Conservation (phyloP, 2,329 filamentous ascomycete species). For the Colletotrichum orchidophilum region DNA sequence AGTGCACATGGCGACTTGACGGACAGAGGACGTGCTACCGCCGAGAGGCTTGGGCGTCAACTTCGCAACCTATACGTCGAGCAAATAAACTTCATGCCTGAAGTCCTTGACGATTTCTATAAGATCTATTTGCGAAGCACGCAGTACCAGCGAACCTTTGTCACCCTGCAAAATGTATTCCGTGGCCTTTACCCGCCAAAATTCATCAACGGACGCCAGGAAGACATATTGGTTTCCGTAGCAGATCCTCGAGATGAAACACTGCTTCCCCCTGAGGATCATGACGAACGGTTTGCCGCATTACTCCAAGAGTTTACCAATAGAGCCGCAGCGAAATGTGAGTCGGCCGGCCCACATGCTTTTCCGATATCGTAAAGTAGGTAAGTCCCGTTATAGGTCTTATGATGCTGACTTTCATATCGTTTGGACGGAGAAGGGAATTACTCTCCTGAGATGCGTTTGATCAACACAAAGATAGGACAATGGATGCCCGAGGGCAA, state of each 20-base stretch:
- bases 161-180: neutral
- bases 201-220: neutral
- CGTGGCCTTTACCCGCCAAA: neutral
- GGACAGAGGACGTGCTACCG: neutral
- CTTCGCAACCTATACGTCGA: neutral
- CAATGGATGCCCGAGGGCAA: neutral
- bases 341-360: neutral
- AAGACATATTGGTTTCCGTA: neutral
- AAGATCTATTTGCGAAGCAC: neutral
- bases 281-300: neutral
- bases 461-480: neutral
- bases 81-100: neutral
- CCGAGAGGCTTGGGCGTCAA: neutral
- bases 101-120: neutral
- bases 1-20: neutral
- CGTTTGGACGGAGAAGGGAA: neutral
- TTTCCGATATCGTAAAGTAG: too few species aligned
- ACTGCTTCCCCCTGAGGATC: neutral
- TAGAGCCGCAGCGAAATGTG: neutral
- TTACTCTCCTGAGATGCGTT: neutral
- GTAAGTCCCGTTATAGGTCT: neutral
- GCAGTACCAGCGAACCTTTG: neutral
- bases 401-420: neutral
- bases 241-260: neutral
- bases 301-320: neutral